Evolutionary conservation across 2,329 filamentous ascomycete species (phyloP), one percentile per base, ranked within the genome.

Genomic region (Arthrinium phaeospermum): DNA sequence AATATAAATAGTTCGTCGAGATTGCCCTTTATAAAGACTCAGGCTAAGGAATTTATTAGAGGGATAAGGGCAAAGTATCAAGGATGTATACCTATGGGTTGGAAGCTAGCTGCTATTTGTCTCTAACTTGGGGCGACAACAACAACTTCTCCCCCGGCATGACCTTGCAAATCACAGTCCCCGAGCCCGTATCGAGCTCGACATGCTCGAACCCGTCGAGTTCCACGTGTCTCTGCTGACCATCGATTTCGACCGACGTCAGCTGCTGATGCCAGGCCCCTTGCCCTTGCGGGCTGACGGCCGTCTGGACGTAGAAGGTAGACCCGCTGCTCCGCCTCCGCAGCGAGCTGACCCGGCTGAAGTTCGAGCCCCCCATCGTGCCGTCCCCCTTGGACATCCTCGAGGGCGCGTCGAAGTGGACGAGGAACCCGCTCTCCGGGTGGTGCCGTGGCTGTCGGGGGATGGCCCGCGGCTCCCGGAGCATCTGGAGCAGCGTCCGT

Each of bases 281-380:
- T 41, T n/a, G 57, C 22, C 57, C 57, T 41, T 41, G 57, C 22
- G 19, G 34, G 10, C 57, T n/a, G 1, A 41, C 37, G 19, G 19
- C 30, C 2, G 57, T 77, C 71, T 81, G 77, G 68, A 79, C 77
- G 34, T 77, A 74, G 19, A 79, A 72, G 44, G 74, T 74, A 3
- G 79, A 78, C 1, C 76, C 76, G 41, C 73, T 74, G 14, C 75
- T 73, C 45, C 76, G 68, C 44, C 74, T 74, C 8, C 57, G 34
- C 34, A 64, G 57, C 57, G 34, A 64, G 57, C 57, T 64, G 57
- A 45, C 34, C 70, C 69, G 72, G 45, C 74, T 76, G 8, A 67
- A 13, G 30, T 73, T 71, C 14, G 74, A 73, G 45, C 71, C 68
- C 57, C 71, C 68, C 57, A 70, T 74, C 2, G 77, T 76, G 47